Evolutionary conservation across 2,329 filamentous ascomycete species (phyloP).

Genomic region (Colletotrichum sansevieriae): DNA sequence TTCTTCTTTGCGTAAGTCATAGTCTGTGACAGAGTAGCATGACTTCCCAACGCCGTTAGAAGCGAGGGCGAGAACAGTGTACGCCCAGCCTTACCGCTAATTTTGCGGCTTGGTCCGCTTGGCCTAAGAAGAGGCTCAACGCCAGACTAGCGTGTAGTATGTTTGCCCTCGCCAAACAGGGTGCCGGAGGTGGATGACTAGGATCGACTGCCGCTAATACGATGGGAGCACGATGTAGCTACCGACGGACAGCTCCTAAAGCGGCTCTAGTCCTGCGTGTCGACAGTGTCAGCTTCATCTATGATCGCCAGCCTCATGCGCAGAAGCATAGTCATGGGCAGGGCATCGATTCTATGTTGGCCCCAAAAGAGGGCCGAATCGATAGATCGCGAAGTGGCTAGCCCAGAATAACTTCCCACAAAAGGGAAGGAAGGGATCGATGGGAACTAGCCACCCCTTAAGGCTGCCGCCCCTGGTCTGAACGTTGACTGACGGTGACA

Average conservation of each 20-base stretch:
- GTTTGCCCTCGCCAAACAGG: not conserved
- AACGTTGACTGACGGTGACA: constrained; percentile 11
- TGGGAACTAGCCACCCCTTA: not conserved
- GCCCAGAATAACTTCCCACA: too few relatives aligned
- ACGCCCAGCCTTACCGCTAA: constrained; percentile 27
- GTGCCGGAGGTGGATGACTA: not conserved
- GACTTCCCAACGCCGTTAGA: not conserved
- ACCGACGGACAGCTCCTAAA: constrained; percentile 19
- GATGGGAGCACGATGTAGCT: constrained; percentile 15
- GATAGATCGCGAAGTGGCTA: too few relatives aligned
- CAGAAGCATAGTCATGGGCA: constrained; percentile 2
- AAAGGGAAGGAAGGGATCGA: too few relatives aligned
- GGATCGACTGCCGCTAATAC: constrained; percentile 8
- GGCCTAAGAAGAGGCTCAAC: constrained; percentile 31
- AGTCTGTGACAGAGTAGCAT: constrained; percentile 21
- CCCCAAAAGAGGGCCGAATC: too few relatives aligned
- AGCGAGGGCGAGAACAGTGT: constrained; percentile 9
- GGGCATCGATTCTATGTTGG: not conserved
- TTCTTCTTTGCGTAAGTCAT: constrained; percentile 36
- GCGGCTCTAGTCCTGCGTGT: not conserved
- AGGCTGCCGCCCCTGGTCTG: constrained; percentile 9
- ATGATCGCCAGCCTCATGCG: constrained; percentile 18
- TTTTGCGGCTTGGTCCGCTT: constrained; percentile 18
- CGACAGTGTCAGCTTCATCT: constrained; percentile 6
- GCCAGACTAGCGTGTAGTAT: constrained; percentile 17